Base-by-base conservation (phyloP, 441 rosid genomes). In the Viola pubescens region DNA sequence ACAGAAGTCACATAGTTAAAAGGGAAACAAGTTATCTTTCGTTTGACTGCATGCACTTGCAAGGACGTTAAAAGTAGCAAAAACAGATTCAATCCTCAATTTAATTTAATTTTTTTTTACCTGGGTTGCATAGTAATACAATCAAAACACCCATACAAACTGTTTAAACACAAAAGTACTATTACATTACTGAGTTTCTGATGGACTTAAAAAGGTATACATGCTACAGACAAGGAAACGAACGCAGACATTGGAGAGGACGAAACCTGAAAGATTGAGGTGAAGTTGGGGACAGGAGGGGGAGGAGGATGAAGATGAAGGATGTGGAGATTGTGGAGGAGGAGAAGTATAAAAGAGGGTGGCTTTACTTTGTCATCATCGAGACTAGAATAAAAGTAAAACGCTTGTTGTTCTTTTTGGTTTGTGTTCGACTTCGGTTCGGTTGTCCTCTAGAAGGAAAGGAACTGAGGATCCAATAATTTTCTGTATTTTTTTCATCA, bases 351-450 rank as follows among this genome's bases (percentile, higher is more conserved):
- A 46, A 4, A 12, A 46, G 49, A 43, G 7, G 10, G 2, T 6
- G 46, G 49, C n/a, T 49, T 51, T 14, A 58, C 63, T 44, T 51
- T 6, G 63, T 45, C 41, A 58, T 37, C 7, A 51, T 34, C 62
- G 52, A 34, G 41, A 8, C 12, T 48, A 4, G 14, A 26, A 42
- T 48, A 4, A 46, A 9, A 46, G n/a, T n/a, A 8, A 9, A 45
- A 45, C 48, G n/a, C n/a, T n/a, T n/a, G n/a, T n/a, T n/a, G n/a
- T n/a, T n/a, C n/a, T n/a, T n/a, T n/a, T n/a, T n/a, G n/a, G n/a
- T n/a, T n/a, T n/a, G n/a, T n/a, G n/a, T n/a, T n/a, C n/a, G n/a
- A n/a, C n/a, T n/a, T n/a, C 19, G 19, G 19, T 16, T 16, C 19
- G 19, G 19, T 16, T 16, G 19, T 16, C 19, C 19, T 0, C 19